Percentiles rank a stretch among this genome's conserved stretches.
Evolutionary conservation across 495 filamentous ascomycete species (phyloP).

Genomic region (Sordaria brevicollis): DNA sequence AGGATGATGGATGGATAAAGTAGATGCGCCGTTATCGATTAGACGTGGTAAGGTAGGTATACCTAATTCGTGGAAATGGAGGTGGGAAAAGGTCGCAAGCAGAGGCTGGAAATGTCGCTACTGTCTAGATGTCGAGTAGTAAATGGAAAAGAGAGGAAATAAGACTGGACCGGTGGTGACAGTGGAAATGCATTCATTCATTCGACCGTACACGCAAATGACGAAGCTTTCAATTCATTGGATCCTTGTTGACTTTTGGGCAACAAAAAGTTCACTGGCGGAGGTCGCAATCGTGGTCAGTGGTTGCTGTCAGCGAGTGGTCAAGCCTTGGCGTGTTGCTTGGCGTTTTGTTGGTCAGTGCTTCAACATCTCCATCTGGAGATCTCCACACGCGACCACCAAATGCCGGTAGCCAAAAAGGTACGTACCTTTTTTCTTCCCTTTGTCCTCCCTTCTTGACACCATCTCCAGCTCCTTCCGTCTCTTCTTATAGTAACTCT

Average conservation of each 20-base stretch:
- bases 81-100: not conserved
- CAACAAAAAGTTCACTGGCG: constrained; percentile 17
- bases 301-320: not conserved
- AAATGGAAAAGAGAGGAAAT: not conserved
- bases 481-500: not conserved
- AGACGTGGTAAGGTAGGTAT: not conserved
- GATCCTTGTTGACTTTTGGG: constrained; percentile 28
- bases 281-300: not conserved
- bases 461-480: not conserved
- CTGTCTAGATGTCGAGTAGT: not conserved
- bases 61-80: not conserved
- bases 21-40: not conserved
- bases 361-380: not conserved
- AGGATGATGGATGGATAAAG: not conserved
- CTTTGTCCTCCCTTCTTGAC: not conserved
- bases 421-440: not conserved
- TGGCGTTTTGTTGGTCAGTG: not conserved
- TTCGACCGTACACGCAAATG: too few relatives aligned
- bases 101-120: not conserved
- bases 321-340: not conserved
- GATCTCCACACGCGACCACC: not conserved
- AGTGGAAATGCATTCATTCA: constrained; percentile 1
- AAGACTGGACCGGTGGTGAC: not conserved
- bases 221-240: constrained; percentile 29
- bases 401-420: not conserved